phyloP scores from a whole-genome alignment of 2,329 filamentous ascomycete genomes.

The Ceratocystis destructans region DNA sequence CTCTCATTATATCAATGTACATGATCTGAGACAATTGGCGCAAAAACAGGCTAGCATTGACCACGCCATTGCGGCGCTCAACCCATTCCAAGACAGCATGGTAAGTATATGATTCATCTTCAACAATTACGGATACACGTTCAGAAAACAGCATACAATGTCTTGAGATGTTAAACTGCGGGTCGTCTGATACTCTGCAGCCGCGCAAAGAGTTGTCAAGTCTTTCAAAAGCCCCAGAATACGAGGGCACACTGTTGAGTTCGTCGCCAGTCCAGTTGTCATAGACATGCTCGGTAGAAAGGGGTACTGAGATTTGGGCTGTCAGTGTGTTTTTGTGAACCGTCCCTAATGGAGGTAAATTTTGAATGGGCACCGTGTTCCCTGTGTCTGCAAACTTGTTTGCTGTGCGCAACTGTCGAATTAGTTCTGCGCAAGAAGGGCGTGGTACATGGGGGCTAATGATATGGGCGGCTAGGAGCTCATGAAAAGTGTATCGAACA shows the following conservation, averaged over 20 bases:
- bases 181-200: constrained; percentile 13
- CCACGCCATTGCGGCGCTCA: constrained; percentile 3
- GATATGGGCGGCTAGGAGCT: constrained; percentile 5
- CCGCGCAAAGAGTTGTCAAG: not conserved
- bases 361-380: not conserved
- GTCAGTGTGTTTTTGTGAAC: not conserved
- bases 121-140: not conserved
- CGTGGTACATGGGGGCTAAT: constrained; percentile 5
- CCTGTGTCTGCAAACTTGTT: not conserved
- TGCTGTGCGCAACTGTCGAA: constrained; percentile 11
- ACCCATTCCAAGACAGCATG: constrained; percentile 12
- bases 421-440: constrained; percentile 11
- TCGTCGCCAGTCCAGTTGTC: not conserved
- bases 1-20: constrained; percentile 8
- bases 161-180: constrained; percentile 4
- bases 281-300: not conserved
- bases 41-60: constrained; percentile 8
- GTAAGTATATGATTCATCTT: constrained; percentile 2
- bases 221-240: not conserved
- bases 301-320: constrained; percentile 8
- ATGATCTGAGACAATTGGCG: constrained; percentile 14
- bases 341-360: not conserved
- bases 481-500: constrained; percentile 15
- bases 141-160: constrained; percentile 15
- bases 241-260: not conserved